Conservation (phyloP, 371 early-diverging fungal genomes). For the Basidiobolus meristosporus region DNA sequence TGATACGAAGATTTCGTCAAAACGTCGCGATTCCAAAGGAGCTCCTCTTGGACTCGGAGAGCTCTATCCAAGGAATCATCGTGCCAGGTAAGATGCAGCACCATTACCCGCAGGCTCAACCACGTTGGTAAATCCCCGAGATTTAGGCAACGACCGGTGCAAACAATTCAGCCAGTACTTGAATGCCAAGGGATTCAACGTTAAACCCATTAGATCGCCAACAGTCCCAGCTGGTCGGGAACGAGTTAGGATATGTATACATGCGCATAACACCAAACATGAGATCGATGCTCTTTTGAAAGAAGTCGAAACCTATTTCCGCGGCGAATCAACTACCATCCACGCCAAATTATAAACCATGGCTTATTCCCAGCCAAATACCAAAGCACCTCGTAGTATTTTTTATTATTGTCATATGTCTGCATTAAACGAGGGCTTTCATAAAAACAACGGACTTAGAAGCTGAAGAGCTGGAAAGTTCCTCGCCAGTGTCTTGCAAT, state of each 20-base stretch:
- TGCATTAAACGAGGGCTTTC: too few relatives aligned
- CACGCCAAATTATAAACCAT: too few relatives aligned
- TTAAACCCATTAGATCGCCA: constrained; percentile 60
- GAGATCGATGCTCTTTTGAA: too few relatives aligned
- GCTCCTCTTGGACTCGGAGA: constrained; percentile 29
- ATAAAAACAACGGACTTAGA: too few relatives aligned
- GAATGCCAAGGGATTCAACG: constrained; percentile 36
- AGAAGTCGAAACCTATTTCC: too few relatives aligned
- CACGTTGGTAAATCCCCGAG: neutral
- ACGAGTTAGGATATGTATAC: constrained; percentile 61
- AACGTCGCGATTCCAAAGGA: constrained; percentile 18
- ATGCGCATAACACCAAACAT: constrained; percentile 11
- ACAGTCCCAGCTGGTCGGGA: constrained; percentile 65
- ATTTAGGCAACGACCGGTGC: constrained; percentile 34
- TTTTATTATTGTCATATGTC: too few relatives aligned
- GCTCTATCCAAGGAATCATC: constrained; percentile 60
- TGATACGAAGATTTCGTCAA: too few relatives aligned
- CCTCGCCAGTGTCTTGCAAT: too few relatives aligned
- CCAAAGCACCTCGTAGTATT: too few relatives aligned
- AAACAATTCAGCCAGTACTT: constrained; percentile 31
- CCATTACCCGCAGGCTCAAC: neutral
- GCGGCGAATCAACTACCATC: too few relatives aligned
- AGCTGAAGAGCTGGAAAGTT: too few relatives aligned
- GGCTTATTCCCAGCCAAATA: too few relatives aligned
- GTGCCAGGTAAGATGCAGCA: constrained; percentile 22